Percentiles rank a stretch among this genome's conserved stretches.
These are phyloP conservation scores for Geosiphon pyriformis DNA, from an alignment of 192 early-diverging fungal species.

Conservation along the genomic window DNA sequence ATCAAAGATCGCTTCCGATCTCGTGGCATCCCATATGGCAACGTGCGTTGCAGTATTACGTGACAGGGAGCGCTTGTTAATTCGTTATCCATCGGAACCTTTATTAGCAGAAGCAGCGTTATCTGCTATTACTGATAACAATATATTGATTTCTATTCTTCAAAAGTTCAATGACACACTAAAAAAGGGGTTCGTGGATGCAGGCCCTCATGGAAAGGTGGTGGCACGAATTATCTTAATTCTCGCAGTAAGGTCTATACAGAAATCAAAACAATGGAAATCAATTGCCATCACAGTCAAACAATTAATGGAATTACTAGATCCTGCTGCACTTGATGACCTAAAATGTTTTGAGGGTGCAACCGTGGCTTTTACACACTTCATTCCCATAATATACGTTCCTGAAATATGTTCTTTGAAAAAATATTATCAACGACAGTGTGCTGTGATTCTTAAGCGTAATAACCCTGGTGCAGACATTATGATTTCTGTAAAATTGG, in stretches of 20 bases:
- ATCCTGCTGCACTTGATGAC: no score
- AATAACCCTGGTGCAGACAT: conserved; percentile 21
- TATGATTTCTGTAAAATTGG: background rate
- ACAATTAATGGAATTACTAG: background rate
- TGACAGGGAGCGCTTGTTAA: no score
- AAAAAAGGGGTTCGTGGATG: no score
- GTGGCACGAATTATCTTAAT: conserved; percentile 3
- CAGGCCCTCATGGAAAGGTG: conserved; percentile 1
- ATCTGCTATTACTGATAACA: no score
- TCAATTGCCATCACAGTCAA: background rate
- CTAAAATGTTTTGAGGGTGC: background rate
- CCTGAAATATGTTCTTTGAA: background rate
- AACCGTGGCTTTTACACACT: conserved; percentile 1
- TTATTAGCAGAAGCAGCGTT: no score
- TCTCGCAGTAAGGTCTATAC: background rate
- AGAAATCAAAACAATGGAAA: background rate
- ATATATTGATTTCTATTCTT: no score
- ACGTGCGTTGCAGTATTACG: no score
- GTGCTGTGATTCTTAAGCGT: conserved; percentile 9
- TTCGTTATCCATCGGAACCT: no score
- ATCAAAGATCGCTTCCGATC: no score
- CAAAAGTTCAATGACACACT: no score
- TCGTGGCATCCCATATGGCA: no score
- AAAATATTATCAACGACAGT: background rate
- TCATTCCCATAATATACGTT: background rate